Percentiles rank a stretch among this genome's conserved stretches.
Conservation (phyloP, 108 stramenopile genomes). For the Nitzschia sp. region DNA sequence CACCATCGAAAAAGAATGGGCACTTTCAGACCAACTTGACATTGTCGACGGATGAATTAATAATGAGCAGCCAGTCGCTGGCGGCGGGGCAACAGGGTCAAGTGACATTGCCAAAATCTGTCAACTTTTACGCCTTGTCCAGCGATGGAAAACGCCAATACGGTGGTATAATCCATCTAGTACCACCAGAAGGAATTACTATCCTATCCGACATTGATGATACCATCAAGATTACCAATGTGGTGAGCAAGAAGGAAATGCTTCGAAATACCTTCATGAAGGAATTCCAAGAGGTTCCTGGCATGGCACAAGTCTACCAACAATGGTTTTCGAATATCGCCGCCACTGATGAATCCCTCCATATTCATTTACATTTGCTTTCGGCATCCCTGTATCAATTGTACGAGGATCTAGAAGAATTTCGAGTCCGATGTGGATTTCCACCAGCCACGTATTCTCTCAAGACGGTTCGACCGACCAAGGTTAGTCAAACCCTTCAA, state of each 20-base stretch:
- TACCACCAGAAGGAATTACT: conserved; percentile 31
- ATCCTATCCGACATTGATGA: conserved; percentile 57
- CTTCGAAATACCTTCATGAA: conserved; percentile 43
- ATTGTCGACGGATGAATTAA: not conserved
- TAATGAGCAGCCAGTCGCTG: not conserved
- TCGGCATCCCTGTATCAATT: conserved; percentile 48
- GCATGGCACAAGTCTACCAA: conserved; percentile 43
- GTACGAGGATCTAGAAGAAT: conserved; percentile 35
- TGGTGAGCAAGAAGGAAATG: conserved; percentile 40
- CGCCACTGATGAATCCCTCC: not conserved
- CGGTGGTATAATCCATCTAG: conserved; percentile 24
- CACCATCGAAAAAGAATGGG: conserved; percentile 38
- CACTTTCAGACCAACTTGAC: conserved; percentile 25
- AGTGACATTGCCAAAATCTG: no score
- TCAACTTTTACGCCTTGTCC: not conserved
- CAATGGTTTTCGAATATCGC: conserved; percentile 5
- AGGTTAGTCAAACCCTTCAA: conserved; percentile 25
- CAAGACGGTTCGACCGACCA: conserved; percentile 39
- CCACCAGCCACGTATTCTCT: conserved; percentile 46
- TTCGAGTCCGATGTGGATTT: conserved; percentile 35
- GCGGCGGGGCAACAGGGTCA: not conserved
- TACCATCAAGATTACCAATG: conserved; percentile 49
- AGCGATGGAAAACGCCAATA: conserved; percentile 10
- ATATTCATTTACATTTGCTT: conserved; percentile 33
- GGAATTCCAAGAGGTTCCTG: conserved; percentile 44